phyloP scores from a whole-genome alignment of 257 asterid genomes.

The Voacanga thouarsii region DNA sequence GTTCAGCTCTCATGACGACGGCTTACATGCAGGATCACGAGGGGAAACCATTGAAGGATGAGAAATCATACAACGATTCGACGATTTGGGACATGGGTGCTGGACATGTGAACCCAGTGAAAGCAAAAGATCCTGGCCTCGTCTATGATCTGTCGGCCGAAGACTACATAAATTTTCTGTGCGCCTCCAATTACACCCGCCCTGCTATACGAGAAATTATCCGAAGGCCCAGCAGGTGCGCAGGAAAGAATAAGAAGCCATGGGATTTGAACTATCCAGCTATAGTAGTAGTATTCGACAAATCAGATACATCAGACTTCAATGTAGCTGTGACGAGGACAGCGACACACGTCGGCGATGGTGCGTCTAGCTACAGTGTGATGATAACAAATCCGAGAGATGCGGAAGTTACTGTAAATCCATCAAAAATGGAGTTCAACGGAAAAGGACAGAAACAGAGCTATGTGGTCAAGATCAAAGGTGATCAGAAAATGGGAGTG shows the following conservation, averaged over 20 bases:
- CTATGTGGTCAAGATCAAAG: slow-evolving; percentile 42
- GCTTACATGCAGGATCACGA: slow-evolving; percentile 46
- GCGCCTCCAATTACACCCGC: slow-evolving; percentile 51
- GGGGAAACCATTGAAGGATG: slow-evolving; percentile 60
- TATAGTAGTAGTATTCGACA: slow-evolving; percentile 45
- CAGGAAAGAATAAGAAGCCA: slow-evolving; percentile 32
- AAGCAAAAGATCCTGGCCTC: slow-evolving; percentile 74
- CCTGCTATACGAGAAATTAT: slow-evolving; percentile 42
- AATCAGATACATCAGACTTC: not conserved
- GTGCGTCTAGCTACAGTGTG: slow-evolving; percentile 31
- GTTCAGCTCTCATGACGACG: slow-evolving; percentile 87
- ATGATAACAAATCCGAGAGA: slow-evolving; percentile 41
- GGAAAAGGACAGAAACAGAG: slow-evolving; percentile 48
- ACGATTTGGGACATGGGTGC: slow-evolving; percentile 66
- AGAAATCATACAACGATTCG: slow-evolving; percentile 44
- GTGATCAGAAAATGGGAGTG: slow-evolving; percentile 36
- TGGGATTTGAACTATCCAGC: slow-evolving; percentile 87
- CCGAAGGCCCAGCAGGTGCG: slow-evolving; percentile 35
- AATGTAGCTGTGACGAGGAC: slow-evolving; percentile 41
- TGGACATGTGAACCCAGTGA: slow-evolving; percentile 75
- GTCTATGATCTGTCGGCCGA: slow-evolving; percentile 50
- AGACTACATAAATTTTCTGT: slow-evolving; percentile 64
- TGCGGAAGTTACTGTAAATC: slow-evolving; percentile 40
- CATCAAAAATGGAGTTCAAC: slow-evolving; percentile 40
- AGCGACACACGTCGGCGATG: slow-evolving; percentile 51